A percentile compares a stretch with the other conserved stretches of the same genome.
These are phyloP conservation scores for Vigna trinervia DNA, from an alignment of 306 rosid species.

Conservation along the genomic window DNA sequence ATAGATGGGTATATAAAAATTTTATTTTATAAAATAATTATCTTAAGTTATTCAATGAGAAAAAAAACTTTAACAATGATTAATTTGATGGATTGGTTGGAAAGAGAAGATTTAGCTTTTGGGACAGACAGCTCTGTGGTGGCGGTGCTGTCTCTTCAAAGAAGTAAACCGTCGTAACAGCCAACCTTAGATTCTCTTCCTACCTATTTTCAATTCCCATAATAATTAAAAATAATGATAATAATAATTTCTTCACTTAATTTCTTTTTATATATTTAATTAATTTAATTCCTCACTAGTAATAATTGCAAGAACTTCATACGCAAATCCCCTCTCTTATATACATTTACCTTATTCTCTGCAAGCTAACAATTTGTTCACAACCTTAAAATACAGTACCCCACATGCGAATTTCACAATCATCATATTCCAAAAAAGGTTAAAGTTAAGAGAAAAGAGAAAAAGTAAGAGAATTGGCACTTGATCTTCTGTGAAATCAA, in stretches of 20 bases:
- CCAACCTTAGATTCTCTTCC: slow-evolving; percentile 35
- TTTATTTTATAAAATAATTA: no score
- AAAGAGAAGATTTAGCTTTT: slow-evolving; percentile 8
- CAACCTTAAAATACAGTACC: slow-evolving; percentile 26
- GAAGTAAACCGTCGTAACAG: slow-evolving; percentile 24
- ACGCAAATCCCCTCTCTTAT: neutral
- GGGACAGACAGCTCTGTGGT: slow-evolving; percentile 16
- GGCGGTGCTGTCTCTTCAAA: slow-evolving; percentile 51
- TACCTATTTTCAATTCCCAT: slow-evolving; percentile 29
- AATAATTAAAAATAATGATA: neutral
- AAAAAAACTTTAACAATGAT: no score
- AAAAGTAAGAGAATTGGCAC: slow-evolving; percentile 27
- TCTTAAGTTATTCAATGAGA: no score
- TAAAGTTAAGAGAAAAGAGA: slow-evolving; percentile 11
- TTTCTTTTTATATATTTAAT: no score
- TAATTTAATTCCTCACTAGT: neutral
- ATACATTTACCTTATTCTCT: neutral
- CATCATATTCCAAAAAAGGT: slow-evolving; percentile 43
- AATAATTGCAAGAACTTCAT: neutral
- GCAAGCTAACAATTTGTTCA: slow-evolving; percentile 31
- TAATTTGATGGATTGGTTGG: no score
- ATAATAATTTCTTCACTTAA: no score
- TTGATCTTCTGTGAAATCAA: slow-evolving; percentile 45
- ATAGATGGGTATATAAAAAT: no score
- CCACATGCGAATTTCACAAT: slow-evolving; percentile 44